Conservation (phyloP, 495 filamentous ascomycete species). For the Aspergillus sparsus region DNA sequence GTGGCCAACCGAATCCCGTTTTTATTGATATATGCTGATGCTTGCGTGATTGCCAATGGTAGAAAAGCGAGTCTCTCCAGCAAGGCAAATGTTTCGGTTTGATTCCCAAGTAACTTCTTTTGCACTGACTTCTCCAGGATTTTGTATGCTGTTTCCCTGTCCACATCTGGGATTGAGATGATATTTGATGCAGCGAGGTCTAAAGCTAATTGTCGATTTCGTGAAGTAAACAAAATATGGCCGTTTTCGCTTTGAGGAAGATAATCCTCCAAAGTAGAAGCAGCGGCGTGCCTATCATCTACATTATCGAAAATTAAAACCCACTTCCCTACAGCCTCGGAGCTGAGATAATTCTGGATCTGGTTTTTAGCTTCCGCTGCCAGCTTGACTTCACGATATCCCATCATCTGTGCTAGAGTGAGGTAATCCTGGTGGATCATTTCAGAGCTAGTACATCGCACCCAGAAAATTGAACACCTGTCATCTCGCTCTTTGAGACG, state of each 20-base stretch:
- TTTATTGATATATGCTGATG: slow-evolving; percentile 50
- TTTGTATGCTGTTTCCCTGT: slow-evolving; percentile 18
- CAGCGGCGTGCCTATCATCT: no score
- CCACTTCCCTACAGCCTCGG: slow-evolving; percentile 22
- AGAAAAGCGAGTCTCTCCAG: slow-evolving; percentile 23
- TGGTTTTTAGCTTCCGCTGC: no score
- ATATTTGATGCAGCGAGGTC: slow-evolving; percentile 22
- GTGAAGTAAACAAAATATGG: slow-evolving; percentile 19
- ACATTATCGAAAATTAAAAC: slow-evolving; percentile 43
- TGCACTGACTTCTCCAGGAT: slow-evolving; percentile 22
- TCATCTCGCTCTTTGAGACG: slow-evolving; percentile 19
- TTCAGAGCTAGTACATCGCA: not conserved
- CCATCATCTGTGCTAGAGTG: slow-evolving; percentile 11
- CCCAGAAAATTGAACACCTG: not conserved
- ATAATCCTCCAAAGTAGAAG: slow-evolving; percentile 27
- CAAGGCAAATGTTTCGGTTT: slow-evolving; percentile 10
- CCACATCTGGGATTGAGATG: slow-evolving; percentile 27
- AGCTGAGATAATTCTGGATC: not conserved
- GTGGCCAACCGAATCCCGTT: slow-evolving; percentile 27
- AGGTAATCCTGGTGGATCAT: not conserved
- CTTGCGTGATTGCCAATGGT: slow-evolving; percentile 52
- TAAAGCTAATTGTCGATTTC: slow-evolving; percentile 22
- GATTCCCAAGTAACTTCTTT: slow-evolving; percentile 22
- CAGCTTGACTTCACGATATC: no score
- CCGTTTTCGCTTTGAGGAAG: slow-evolving; percentile 45